Evolutionary conservation across 2,329 filamentous ascomycete genomes (phyloP).

Genomic region (Fusarium haematococcum): DNA sequence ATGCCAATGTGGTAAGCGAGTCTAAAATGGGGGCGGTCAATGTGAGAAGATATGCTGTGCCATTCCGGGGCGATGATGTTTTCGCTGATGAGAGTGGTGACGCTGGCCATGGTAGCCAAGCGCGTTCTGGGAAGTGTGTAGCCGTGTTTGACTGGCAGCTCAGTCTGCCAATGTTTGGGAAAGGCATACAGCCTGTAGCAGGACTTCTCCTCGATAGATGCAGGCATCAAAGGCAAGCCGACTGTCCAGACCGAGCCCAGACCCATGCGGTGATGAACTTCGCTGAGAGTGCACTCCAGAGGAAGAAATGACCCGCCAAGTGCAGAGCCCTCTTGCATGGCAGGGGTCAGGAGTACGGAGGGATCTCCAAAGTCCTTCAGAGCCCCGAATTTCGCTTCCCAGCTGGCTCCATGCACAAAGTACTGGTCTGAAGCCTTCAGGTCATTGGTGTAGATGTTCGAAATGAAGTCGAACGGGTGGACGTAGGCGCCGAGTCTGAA

Average conservation of each 20-base stretch:
- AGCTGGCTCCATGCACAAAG: background rate
- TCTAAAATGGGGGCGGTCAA: no score
- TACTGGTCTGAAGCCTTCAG: background rate
- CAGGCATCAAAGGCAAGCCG: background rate
- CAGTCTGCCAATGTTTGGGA: background rate
- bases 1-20: background rate
- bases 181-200: background rate
- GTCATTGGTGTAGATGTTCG: background rate
- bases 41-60: background rate
- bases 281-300: background rate
- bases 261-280: background rate
- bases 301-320: background rate
- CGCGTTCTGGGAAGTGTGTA: background rate
- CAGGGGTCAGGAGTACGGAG: background rate
- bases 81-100: background rate
- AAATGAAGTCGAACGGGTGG: background rate
- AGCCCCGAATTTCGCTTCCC: background rate
- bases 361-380: background rate
- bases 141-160: background rate
- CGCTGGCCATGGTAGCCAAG: background rate
- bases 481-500: background rate
- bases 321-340: conserved; percentile 6
- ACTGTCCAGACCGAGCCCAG: background rate
- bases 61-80: background rate
- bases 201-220: background rate